phyloP scores from a whole-genome alignment of 441 rosid genomes.

The Pelargonium exstipulatum region DNA sequence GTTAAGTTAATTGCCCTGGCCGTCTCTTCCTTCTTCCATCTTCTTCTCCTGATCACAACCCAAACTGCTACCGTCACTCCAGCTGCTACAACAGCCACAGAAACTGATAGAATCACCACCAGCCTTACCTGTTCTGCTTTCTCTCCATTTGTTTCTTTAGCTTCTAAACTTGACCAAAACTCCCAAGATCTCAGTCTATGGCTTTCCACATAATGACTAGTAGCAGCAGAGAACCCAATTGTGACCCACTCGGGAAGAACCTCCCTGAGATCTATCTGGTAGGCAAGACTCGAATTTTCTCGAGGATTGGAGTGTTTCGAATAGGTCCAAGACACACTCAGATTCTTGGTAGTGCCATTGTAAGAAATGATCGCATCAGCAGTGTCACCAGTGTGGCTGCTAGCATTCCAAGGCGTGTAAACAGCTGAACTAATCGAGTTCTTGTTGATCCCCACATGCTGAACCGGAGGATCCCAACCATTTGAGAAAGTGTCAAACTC shows the following conservation, averaged over 20 bases:
- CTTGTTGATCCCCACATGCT: conserved; percentile 41
- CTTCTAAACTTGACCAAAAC: conserved; percentile 31
- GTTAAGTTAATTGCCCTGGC: conserved; percentile 7
- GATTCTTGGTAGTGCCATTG: conserved; percentile 24
- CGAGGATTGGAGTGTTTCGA: conserved; percentile 1
- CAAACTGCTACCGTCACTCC: neutral
- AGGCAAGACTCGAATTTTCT: conserved; percentile 28
- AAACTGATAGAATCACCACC: conserved; percentile 5
- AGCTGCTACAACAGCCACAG: conserved; percentile 10
- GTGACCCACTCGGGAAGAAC: conserved; percentile 36
- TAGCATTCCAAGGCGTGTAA: conserved; percentile 32
- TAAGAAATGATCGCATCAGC: conserved; percentile 28
- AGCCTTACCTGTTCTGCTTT: neutral
- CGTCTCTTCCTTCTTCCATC: neutral
- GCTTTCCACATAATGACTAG: conserved; percentile 13
- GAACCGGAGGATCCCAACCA: conserved; percentile 44
- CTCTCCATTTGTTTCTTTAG: neutral
- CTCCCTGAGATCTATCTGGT: conserved; percentile 27
- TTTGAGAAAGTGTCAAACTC: conserved; percentile 45
- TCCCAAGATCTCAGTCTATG: conserved; percentile 31
- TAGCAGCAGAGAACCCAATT: conserved; percentile 35
- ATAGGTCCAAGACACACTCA: conserved; percentile 32
- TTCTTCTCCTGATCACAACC: conserved; percentile 14
- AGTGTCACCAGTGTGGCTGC: conserved; percentile 26
- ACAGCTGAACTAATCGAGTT: conserved; percentile 30